Evolutionary conservation across 2,329 filamentous ascomycete genomes (phyloP).

Genomic region (Pezicula neosporulosa): DNA sequence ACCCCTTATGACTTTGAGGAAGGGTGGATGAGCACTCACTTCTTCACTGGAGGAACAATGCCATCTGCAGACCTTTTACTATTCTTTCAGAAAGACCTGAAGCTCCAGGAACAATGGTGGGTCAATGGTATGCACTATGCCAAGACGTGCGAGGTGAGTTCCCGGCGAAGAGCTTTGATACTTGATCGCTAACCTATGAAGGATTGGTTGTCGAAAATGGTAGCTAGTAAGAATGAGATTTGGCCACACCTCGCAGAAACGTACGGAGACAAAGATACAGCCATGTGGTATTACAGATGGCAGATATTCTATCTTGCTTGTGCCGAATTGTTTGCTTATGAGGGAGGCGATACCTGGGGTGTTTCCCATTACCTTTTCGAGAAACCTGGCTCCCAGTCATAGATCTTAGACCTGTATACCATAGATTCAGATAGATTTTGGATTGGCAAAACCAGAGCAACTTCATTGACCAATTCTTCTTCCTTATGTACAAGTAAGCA

Average conservation of each 20-base stretch:
- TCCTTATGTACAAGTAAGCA: conserved; percentile 9
- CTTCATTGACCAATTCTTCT: neutral
- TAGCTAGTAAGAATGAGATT: conserved; percentile 52
- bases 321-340: conserved; percentile 61
- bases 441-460: no score
- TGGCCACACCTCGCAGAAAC: conserved; percentile 63
- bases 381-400: conserved; percentile 37
- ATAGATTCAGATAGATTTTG: no score
- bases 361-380: conserved; percentile 65
- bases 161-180: neutral
- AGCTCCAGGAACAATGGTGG: conserved; percentile 65
- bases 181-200: conserved; percentile 16
- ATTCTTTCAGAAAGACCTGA: conserved; percentile 63
- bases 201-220: conserved; percentile 63
- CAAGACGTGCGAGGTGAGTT: conserved; percentile 61
- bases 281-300: conserved; percentile 67
- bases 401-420: neutral
- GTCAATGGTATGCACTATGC: conserved; percentile 66
- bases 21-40: conserved; percentile 72
- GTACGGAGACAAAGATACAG: conserved; percentile 57
- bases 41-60: conserved; percentile 74
- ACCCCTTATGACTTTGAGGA: conserved; percentile 69
- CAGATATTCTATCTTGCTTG: conserved; percentile 72
- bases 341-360: conserved; percentile 65
- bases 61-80: conserved; percentile 62